Percentiles rank a stretch among this genome's conserved stretches.
phyloP scores from a whole-genome alignment of 345 rosid species.

The Pistacia vera region DNA sequence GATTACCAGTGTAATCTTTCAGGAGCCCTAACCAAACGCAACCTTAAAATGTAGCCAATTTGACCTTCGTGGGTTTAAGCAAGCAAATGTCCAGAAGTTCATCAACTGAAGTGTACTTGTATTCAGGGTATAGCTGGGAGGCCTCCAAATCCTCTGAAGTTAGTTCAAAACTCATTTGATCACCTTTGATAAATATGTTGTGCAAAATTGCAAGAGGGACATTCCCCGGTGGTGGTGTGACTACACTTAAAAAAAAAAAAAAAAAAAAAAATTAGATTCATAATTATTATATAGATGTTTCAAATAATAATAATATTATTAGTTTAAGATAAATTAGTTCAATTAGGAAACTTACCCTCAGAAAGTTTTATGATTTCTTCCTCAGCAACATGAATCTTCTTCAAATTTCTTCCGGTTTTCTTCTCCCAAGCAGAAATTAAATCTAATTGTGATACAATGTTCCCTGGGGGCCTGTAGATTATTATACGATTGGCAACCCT shows the following conservation, averaged over 20 bases:
- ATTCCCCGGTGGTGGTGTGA: slow-evolving; percentile 28
- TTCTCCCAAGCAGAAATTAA: slow-evolving; percentile 37
- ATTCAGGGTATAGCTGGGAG: slow-evolving; percentile 35
- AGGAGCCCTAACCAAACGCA: no score
- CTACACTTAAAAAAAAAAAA: slow-evolving; percentile 12
- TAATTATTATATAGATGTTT: no score
- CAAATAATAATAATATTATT: no score
- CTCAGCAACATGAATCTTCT: slow-evolving; percentile 23
- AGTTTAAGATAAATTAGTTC: no score
- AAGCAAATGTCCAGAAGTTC: slow-evolving; percentile 32
- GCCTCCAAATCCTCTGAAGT: slow-evolving; percentile 37
- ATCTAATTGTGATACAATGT: slow-evolving; percentile 11
- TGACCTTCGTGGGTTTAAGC: slow-evolving; percentile 9
- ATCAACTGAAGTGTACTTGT: slow-evolving; percentile 37
- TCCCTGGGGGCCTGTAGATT: neutral
- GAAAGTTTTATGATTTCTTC: slow-evolving; percentile 28
- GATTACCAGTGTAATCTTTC: no score
- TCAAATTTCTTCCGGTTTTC: slow-evolving; percentile 28
- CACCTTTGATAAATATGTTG: slow-evolving; percentile 46
- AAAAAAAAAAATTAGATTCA: no score
- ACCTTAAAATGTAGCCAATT: slow-evolving; percentile 28
- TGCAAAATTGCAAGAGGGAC: slow-evolving; percentile 36
- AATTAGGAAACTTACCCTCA: slow-evolving; percentile 23
- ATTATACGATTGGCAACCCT: slow-evolving; percentile 23
- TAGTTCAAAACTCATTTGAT: slow-evolving; percentile 37